phyloP scores from a whole-genome alignment of 805 yeast species.

The Naumovozyma dairenensis region DNA sequence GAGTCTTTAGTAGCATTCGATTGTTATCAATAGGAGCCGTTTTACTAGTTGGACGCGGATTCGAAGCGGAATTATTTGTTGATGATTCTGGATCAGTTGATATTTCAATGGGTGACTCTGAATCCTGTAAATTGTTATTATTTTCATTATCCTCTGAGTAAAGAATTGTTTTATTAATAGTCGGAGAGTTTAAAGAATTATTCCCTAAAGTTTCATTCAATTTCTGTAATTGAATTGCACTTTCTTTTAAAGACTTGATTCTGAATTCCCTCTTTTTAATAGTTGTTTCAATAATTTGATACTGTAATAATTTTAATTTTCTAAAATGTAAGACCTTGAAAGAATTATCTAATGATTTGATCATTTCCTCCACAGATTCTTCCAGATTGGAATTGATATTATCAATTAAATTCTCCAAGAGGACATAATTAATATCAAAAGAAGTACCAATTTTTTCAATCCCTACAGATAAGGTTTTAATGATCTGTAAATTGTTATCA shows the following conservation, averaged over 20 bases:
- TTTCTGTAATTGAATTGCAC: conserved; percentile 26
- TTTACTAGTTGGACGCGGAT: not conserved
- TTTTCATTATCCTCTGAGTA: not conserved
- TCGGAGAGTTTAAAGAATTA: conserved; percentile 31
- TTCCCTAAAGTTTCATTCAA: conserved; percentile 27
- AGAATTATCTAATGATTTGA: conserved; percentile 27
- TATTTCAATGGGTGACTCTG: not conserved
- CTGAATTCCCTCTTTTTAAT: conserved; percentile 29
- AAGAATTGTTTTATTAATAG: no score
- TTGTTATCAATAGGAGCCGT: no score
- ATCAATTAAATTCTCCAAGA: conserved; percentile 35
- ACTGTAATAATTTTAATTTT: conserved; percentile 45
- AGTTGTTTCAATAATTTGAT: conserved; percentile 33
- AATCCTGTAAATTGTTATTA: not conserved
- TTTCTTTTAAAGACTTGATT: conserved; percentile 25
- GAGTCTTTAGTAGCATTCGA: conserved; percentile 1
- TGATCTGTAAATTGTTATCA: conserved; percentile 29
- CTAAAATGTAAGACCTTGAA: conserved; percentile 48
- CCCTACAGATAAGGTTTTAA: conserved; percentile 38
- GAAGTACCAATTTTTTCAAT: conserved; percentile 79
- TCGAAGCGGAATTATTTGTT: not conserved
- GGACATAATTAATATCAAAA: conserved; percentile 60
- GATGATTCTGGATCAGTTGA: conserved; percentile 8
- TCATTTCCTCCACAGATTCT: conserved; percentile 32
- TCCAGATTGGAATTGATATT: conserved; percentile 31